Percentiles rank a stretch among this genome's conserved stretches.
Evolutionary conservation across 2,329 filamentous ascomycete species (phyloP).

Genomic region (Botrytis medusae): DNA sequence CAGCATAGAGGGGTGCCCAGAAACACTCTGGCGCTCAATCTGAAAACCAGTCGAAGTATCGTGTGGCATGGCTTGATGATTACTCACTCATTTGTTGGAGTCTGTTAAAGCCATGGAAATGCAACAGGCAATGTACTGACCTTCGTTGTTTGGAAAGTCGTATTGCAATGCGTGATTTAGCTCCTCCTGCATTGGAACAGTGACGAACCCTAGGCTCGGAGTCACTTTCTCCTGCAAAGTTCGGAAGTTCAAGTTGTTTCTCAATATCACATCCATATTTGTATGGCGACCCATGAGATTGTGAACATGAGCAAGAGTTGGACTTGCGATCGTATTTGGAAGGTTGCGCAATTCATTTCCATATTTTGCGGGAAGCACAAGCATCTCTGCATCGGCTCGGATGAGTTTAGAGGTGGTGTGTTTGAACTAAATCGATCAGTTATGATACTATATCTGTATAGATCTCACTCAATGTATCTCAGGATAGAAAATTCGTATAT

Average conservation of each 20-base stretch:
- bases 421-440: no score
- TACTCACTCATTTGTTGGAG: neutral
- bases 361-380: conserved; percentile 7
- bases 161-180: neutral
- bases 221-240: conserved; percentile 7
- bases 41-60: no score
- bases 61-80: no score
- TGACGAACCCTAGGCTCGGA: conserved; percentile 2
- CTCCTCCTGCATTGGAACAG: conserved; percentile 15
- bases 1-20: conserved; percentile 2
- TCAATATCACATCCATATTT: conserved; percentile 3
- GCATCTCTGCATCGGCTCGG: conserved; percentile 10
- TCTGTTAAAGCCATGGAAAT: neutral
- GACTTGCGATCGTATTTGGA: conserved; percentile 8
- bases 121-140: no score
- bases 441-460: no score
- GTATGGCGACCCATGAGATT: conserved; percentile 17
- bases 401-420: neutral
- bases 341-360: conserved; percentile 10
- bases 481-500: no score
- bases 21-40: conserved; percentile 1
- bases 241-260: conserved; percentile 16
- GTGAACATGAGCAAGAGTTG: conserved; percentile 17
- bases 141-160: no score
- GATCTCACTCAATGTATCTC: no score